Conservation (phyloP, 139 green algal genomes). For the Chlorella sp. region DNA sequence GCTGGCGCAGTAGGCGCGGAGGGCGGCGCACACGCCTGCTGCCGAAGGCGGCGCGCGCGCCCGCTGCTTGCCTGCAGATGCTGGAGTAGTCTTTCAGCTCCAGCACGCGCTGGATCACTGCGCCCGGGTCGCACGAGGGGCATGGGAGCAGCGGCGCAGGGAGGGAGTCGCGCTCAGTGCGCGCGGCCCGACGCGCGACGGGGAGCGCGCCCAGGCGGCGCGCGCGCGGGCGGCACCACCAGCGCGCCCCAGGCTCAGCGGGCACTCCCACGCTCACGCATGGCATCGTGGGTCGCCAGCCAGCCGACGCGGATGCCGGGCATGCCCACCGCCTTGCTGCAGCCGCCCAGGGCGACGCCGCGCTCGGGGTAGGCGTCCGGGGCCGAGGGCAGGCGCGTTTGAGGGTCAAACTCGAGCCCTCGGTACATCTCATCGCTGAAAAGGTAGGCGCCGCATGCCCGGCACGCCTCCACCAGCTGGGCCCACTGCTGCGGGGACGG, state of each 20-base stretch:
- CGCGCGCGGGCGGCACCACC: constrained; percentile 27
- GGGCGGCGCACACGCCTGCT: too few species aligned
- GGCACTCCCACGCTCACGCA: background rate
- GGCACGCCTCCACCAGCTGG: constrained; percentile 32
- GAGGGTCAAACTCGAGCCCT: constrained; percentile 51
- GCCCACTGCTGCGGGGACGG: constrained; percentile 38
- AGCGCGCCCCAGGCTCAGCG: background rate
- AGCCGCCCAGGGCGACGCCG: constrained; percentile 66
- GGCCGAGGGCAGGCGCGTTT: constrained; percentile 45
- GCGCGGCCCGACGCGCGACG: background rate
- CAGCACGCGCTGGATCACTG: constrained; percentile 43
- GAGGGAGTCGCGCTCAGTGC: background rate
- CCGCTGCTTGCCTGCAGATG: constrained; percentile 68
- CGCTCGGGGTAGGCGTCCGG: constrained; percentile 56
- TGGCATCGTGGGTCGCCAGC: constrained; percentile 36
- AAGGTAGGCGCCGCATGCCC: constrained; percentile 41
- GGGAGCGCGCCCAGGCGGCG: constrained; percentile 26
- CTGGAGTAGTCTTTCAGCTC: constrained; percentile 85
- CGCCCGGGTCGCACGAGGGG: background rate
- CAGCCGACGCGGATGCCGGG: constrained; percentile 71
- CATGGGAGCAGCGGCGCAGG: background rate
- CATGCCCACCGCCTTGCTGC: constrained; percentile 68
- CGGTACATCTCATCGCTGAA: constrained; percentile 82
- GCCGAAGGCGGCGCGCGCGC: too few species aligned
- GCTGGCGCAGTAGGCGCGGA: too few species aligned